Base-by-base conservation (phyloP, 2,329 filamentous ascomycete genomes). In the Fusarium sp. region DNA sequence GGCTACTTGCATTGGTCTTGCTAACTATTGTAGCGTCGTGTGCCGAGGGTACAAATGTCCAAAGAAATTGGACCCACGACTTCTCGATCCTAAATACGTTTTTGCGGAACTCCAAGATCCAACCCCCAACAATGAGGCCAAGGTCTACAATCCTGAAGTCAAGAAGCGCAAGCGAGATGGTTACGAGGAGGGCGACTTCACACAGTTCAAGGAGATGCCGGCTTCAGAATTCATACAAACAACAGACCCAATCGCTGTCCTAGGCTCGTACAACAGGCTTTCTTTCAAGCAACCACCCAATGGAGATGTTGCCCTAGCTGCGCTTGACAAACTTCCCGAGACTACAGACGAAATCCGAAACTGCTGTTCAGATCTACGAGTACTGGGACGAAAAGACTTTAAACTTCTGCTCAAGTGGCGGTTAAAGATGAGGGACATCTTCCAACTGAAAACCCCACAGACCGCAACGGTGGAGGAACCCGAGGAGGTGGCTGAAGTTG, bases 141-240 rank as follows among this genome's bases (percentile, higher is more conserved):
- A 97, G 81, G 96, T 99, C 4, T 99, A 95, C 86, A 98, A 99
- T 74, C 96, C 96, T 0, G 96, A 99, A 80, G 87, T 94, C 79
- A 99, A 98, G 88, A 99, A 98, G 89, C 87, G 96, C 65, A 98
- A 98, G 89, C 88, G 96, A 86, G 95, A 97, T 47, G 96, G 96
- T 86, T 99, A 99, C 74, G 95, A 98, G 74, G 96, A 99, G 82
- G 95, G 94, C 39, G 94, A 99, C 74, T 97, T 92, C 81, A 95
- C 91, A 8, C 94, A 97, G 77, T 97, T 93, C 85, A 97, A 98
- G 80, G 94, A 97, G 78, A 89, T 93, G 5, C 85, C 94, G 0
- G 95, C 95, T 1, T 96, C 92, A 80, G 94, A 98, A 61, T 99
- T 98, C 79, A 95, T 99, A 70, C 93, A 98, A 79, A 97, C 94